These are phyloP conservation scores for Chalciporus sp. DNA, from an alignment of 1,284 basidiomycete species.

Conservation along the genomic window DNA sequence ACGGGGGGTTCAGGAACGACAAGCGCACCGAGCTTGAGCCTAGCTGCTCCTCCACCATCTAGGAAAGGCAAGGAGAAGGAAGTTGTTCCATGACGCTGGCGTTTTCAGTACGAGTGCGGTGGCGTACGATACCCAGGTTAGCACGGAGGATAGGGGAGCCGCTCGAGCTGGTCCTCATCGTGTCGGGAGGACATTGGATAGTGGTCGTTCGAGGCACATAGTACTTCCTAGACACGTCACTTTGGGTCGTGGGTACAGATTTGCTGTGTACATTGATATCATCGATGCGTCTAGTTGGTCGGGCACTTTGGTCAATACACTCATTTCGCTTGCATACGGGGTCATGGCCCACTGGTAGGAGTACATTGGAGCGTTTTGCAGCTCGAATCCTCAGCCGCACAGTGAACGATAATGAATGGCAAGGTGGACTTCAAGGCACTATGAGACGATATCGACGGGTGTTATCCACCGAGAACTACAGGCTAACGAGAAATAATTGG, in stretches of 20 bases:
- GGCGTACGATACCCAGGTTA: conserved; percentile 5
- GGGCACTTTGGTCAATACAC: conserved; percentile 11
- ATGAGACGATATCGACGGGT: too few species aligned
- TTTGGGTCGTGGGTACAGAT: conserved; percentile 5
- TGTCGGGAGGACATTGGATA: conserved; percentile 6
- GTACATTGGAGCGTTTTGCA: too few species aligned
- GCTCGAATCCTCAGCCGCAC: too few species aligned
- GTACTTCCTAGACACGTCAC: conserved; percentile 1
- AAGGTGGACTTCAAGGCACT: too few species aligned
- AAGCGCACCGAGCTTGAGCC: conserved; percentile 54
- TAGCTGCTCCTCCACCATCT: conserved; percentile 39
- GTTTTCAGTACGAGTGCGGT: not conserved
- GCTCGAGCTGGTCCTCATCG: not conserved
- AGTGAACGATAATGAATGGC: too few species aligned
- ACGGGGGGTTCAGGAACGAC: conserved; percentile 41
- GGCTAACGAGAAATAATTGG: too few species aligned
- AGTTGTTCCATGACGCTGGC: conserved; percentile 15
- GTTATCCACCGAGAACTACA: too few species aligned
- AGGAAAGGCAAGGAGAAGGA: conserved; percentile 54
- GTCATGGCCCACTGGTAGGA: too few species aligned
- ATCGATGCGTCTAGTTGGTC: conserved; percentile 20
- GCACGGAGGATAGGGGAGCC: not conserved
- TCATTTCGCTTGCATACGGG: conserved; percentile 11
- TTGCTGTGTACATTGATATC: conserved; percentile 20
- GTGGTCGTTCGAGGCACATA: conserved; percentile 7